Evolutionary conservation across 202 grass and related monocot species (phyloP), one percentile per base, ranked within the genome.

Genomic region (Carex sylvatica): DNA sequence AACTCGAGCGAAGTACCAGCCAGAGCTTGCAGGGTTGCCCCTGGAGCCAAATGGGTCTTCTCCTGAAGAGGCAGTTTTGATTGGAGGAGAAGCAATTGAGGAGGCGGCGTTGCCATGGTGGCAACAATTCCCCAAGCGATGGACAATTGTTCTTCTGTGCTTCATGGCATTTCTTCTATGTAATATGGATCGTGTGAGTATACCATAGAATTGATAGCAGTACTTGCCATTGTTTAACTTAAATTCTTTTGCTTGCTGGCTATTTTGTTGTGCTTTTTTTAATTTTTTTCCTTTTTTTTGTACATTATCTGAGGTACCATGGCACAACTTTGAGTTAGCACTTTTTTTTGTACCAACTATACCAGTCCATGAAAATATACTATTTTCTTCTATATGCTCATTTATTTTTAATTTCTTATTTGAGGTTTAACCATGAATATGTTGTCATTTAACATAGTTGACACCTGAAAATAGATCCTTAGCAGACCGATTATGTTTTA

Each of bases 121-220:
- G 92, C 70, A 98, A 76, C 69, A 91, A 75, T 93, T 98, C 40
- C 92, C 95, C 15, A 95, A 87, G 80, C 88, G 95, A 18, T 93
- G 91, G 92, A 83, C 72, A 12, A 70, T 98, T 3, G 95, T 98
- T 69, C 79, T 98, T 28, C 74, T 98, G 23, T 98, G 91, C 86
- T 98, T 91, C 82, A 95, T 92, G 73, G 10, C 95, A 0, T 98
- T 98, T 84, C 89, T 95, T 67, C 92, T 98, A 40, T 98, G 95
- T 84, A 98, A 98, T 66, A 95, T 98, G 95, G 95, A 98, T 67
- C 91, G 95, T 44, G 95, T 98, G 68, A 93, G 95, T 92, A 62
- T 54, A 18, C 26, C 26, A n/a, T 58, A 77, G 14, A 58, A 77
- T n/a, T 58, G 10, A 9, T 77, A 77, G 26, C 24, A 77, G 52